Evolutionary conservation across 106 monocot genomes (phyloP).

Genomic region (Allium cepa): DNA sequence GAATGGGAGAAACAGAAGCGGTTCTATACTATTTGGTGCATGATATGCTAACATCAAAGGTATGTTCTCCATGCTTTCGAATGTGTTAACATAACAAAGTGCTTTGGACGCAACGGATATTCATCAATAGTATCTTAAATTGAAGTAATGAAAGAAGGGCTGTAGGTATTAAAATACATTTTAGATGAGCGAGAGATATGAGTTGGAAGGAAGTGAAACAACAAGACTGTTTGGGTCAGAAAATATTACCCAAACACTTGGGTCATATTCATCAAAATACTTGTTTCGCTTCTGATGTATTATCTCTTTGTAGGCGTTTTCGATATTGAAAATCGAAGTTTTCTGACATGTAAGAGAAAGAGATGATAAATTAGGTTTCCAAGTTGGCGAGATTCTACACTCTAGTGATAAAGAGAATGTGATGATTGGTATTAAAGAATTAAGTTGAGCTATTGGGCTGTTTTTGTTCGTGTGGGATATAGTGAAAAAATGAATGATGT

Average conservation of each 20-base stretch:
- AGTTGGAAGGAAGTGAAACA: conserved; percentile 57
- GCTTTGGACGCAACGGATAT: conserved; percentile 29
- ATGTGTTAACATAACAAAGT: conserved; percentile 63
- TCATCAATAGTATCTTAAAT: conserved; percentile 29
- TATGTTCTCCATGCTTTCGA: conserved; percentile 8
- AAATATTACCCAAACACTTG: conserved; percentile 56
- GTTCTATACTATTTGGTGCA: conserved; percentile 36
- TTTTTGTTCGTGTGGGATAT: conserved; percentile 78
- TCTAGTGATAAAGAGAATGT: conserved; percentile 43
- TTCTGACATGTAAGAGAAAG: conserved; percentile 17
- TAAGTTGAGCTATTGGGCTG: conserved; percentile 60
- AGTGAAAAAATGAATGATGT: conserved; percentile 34
- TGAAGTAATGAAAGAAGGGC: conserved; percentile 82
- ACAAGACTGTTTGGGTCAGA: conserved; percentile 71
- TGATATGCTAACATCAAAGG: conserved; percentile 24
- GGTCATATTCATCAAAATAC: conserved; percentile 83
- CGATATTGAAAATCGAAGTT: conserved; percentile 52
- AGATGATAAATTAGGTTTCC: conserved; percentile 10
- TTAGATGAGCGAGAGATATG: conserved; percentile 49
- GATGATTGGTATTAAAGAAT: conserved; percentile 48
- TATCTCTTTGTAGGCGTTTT: conserved; percentile 61
- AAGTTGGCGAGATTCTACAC: conserved; percentile 49
- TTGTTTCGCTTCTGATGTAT: conserved; percentile 66
- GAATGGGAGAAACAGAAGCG: conserved; percentile 52
- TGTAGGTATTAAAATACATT: conserved; percentile 67